Evolutionary conservation across 1,139 yeast species (phyloP), one percentile per base, ranked within the genome.

Genomic region (Yamadazyma blattariae): DNA sequence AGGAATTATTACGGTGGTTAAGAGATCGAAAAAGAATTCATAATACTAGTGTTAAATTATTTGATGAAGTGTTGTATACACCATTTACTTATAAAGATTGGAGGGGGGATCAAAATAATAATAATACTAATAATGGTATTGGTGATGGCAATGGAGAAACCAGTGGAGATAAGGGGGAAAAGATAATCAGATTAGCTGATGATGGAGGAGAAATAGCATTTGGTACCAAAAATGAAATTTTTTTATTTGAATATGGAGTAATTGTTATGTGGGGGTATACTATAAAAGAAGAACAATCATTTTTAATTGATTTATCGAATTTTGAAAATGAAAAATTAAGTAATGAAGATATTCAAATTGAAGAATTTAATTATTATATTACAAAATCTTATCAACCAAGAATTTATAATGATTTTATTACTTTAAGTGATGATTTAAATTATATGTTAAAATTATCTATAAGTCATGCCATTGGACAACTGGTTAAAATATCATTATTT

Each of bases 201-300:
- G 96, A 88, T 57, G 97, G 97, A 39, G 96, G 97, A 21, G 96
- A 89, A 48, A 86, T 90, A 39, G 90, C 89, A 49, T 79, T 89
- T 35, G 83, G 83, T 24, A 79, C 81, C 55, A 79, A 78, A 47
- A 82, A 83, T 18, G 97, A 89, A 55, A 68, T 88, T 7, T 92
- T 89, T 53, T 70, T 90, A 14, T 92, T 92, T 64, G 97, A 89
- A 51, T 90, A 90, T 57, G 98, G 98, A 19, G 97, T 90, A 12
- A 80, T 88, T 15, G 95, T 92, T 1, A 66, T 90, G 70, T 92
- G 98, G 98, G 97, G 98, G 1, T 92, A 86, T 52, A 77, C 90
- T 1, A 73, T 77, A 38, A 74, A 79, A 37, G 97, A 92, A 57
- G 97, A 92, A 55, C 77, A 79, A 46, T 79, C 90, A 36, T 86